These are phyloP conservation scores for Candida ovalis DNA, from an alignment of 805 yeast species.

Conservation along the genomic window DNA sequence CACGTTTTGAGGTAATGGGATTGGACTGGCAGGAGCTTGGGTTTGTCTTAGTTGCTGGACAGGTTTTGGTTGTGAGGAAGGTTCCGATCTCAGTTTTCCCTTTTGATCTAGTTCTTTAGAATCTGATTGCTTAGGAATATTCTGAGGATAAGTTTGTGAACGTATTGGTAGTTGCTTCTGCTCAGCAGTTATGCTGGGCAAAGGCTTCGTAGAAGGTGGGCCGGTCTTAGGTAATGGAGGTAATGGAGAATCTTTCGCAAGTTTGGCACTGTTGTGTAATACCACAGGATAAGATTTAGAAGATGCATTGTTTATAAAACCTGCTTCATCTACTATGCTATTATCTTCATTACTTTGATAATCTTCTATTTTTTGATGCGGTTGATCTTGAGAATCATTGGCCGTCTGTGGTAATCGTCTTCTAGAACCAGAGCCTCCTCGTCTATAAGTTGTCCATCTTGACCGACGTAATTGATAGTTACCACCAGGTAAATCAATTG, in stretches of 20 bases:
- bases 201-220: background rate
- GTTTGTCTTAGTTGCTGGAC: slow-evolving; percentile 4
- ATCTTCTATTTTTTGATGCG: slow-evolving; percentile 1
- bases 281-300: slow-evolving; percentile 16
- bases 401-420: background rate
- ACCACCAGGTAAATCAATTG: slow-evolving; percentile 16
- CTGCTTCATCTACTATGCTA: background rate
- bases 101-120: background rate
- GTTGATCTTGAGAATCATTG: slow-evolving; percentile 6
- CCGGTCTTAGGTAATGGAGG: slow-evolving; percentile 14
- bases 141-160: no score
- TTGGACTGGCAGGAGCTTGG: slow-evolving; percentile 1
- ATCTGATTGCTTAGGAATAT: background rate
- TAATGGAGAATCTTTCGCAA: slow-evolving; percentile 9
- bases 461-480: slow-evolving; percentile 36
- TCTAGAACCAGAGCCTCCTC: slow-evolving; percentile 25
- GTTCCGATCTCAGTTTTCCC: background rate
- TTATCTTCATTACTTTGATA: no score
- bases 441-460: slow-evolving; percentile 48
- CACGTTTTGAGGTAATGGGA: background rate
- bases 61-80: background rate
- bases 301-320: background rate
- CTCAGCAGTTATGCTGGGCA: background rate
- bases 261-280: slow-evolving; percentile 5
- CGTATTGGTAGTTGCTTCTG: background rate